Conservation (phyloP, 1,284 basidiomycete genomes). For the Stereum hirsutum region DNA sequence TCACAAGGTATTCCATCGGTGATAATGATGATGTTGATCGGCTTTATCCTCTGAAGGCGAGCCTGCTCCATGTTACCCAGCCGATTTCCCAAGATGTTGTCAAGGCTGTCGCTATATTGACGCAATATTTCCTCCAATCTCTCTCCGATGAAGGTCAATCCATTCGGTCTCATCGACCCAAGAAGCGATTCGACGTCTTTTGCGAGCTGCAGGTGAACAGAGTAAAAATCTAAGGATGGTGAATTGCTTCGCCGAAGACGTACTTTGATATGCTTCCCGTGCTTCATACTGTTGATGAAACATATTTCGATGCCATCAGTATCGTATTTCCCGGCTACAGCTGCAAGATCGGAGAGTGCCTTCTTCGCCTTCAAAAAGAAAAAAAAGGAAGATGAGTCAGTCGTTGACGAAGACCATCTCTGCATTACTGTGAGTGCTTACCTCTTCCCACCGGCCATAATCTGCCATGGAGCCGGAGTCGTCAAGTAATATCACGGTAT, state of each 20-base stretch:
- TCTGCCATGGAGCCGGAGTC: constrained; percentile 50
- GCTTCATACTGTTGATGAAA: neutral
- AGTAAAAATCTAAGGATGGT: neutral
- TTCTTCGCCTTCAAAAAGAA: neutral
- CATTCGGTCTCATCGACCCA: neutral
- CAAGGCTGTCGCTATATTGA: no score
- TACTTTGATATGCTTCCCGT: neutral
- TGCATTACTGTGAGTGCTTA: no score
- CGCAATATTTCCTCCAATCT: constrained; percentile 34
- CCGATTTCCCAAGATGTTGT: no score
- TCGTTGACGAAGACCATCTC: neutral
- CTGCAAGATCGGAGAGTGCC: neutral
- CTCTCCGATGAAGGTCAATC: neutral
- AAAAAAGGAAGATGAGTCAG: no score
- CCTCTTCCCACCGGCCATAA: constrained; percentile 35
- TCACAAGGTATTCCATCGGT: constrained; percentile 53
- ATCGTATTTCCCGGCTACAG: neutral
- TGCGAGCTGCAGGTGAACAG: neutral
- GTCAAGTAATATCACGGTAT: constrained; percentile 47
- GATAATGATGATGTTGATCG: constrained; percentile 50
- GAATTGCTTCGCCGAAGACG: neutral
- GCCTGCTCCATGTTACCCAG: no score
- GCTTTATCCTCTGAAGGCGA: no score
- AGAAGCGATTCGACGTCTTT: neutral
- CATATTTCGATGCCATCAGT: neutral